Percentiles rank a stretch among this genome's conserved stretches.
These are phyloP conservation scores for Eimeria nieschulzi DNA, from an alignment of 169 alveolate genomes.

Conservation along the genomic window DNA sequence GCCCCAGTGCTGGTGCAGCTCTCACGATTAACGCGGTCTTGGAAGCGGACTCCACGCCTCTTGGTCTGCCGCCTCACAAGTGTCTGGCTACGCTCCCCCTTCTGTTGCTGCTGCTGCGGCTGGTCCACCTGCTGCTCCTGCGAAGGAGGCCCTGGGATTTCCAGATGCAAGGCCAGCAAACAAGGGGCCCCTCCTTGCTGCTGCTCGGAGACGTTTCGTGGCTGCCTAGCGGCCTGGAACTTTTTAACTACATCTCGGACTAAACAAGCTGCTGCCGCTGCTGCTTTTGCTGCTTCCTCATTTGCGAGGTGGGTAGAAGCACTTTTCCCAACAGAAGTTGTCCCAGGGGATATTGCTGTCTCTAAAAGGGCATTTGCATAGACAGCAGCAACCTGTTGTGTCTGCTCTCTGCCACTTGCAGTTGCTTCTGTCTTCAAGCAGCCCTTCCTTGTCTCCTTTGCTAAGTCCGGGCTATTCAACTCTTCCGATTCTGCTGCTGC, in stretches of 20 bases:
- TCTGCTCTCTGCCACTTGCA: no score
- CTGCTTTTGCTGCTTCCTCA: neutral
- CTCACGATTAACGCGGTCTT: neutral
- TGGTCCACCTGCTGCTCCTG: neutral
- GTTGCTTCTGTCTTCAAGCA: no score
- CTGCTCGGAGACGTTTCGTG: neutral
- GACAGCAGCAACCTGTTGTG: no score
- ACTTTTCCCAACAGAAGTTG: no score
- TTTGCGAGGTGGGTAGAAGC: no score
- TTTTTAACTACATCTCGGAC: neutral
- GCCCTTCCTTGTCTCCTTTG: no score
- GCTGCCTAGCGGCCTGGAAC: neutral
- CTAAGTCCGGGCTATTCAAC: no score
- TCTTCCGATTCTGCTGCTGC: no score
- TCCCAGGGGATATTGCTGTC: no score
- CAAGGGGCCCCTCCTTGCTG: neutral
- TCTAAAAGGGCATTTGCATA: no score
- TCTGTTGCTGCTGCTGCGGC: neutral
- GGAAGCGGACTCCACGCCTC: slow-evolving; percentile 3
- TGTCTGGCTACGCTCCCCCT: neutral
- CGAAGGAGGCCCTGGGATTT: neutral
- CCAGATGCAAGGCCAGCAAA: no score
- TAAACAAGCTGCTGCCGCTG: neutral
- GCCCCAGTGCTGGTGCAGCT: neutral
- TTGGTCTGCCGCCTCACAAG: neutral